Base-by-base conservation (phyloP, 345 rosid species). In the Turritis glabra region DNA sequence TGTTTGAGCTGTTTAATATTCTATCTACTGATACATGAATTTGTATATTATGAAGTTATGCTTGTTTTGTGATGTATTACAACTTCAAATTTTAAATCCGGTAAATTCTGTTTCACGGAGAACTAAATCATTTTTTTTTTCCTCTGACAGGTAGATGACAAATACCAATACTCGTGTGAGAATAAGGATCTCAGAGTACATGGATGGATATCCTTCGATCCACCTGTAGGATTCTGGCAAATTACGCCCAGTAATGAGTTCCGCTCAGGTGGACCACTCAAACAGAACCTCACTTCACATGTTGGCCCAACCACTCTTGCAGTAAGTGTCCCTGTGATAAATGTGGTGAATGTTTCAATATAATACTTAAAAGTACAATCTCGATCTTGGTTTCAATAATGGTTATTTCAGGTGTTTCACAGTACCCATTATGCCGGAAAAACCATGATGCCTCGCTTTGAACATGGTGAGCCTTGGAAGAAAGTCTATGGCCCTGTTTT, bases 141-240 rank as follows among this genome's bases (percentile, higher is more conserved):
- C 14, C 14, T 71, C 18, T 52, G 64, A 51, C 84, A 95, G 99
- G 99, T 92, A 73, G 98, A 92, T 81, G 99, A 95, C 82, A 95
- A 95, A 63, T 95, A 95, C 79, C 94, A 92, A 74, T 95, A 95
- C 78, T 90, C 99, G 4, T 82, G 89, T 63, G 96, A 90, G 77
- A 92, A 92, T 82, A 87, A 85, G 79, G 88, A 95, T 76, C 73
- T 86, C 47, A 69, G 77, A 18, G 94, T 92, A 63, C 99, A 95
- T 88, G 99, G 99, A 55, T 95, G 99, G 99, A 84, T 95, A 74
- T 84, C 90, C 77, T 79, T 78, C 15, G 81, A 82, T 14, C 98
- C 97, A 15, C 87, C 97, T 6, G 85, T 95, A 5, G 99, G 99
- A 25, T 95, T 92, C 77, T 95, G 98, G 99, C 96, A 89, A 84